Percentiles rank a stretch among this genome's conserved stretches.
These are phyloP conservation scores for Nicotiana noctiflora DNA, from an alignment of 257 asterid species.

Conservation along the genomic window DNA sequence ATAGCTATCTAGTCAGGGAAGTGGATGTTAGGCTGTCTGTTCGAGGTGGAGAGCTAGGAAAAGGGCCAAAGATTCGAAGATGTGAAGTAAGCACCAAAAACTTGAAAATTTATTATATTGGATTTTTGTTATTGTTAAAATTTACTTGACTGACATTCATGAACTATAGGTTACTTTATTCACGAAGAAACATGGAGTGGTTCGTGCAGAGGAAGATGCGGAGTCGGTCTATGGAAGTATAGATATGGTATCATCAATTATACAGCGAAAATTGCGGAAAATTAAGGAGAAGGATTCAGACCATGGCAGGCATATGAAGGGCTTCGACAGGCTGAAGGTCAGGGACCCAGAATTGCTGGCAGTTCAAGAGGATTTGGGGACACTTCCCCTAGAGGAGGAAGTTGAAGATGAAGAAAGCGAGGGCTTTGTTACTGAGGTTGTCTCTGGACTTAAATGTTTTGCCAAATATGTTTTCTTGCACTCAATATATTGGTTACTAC, in stretches of 20 bases:
- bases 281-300: constrained; percentile 95
- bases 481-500: background rate
- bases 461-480: background rate
- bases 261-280: constrained; percentile 83
- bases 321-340: constrained; percentile 59
- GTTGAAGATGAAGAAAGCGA: constrained; percentile 22
- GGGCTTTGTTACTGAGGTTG: constrained; percentile 51
- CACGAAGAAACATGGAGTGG: constrained; percentile 84
- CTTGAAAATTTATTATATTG: too few relatives aligned
- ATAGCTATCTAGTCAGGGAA: constrained; percentile 84
- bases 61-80: constrained; percentile 79
- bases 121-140: background rate
- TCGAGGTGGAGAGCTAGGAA: constrained; percentile 90
- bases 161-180: constrained; percentile 67
- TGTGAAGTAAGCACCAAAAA: constrained; percentile 55
- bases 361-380: constrained; percentile 34
- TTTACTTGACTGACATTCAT: background rate
- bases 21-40: constrained; percentile 79
- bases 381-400: constrained; percentile 32
- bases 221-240: constrained; percentile 71
- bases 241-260: constrained; percentile 72
- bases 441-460: background rate
- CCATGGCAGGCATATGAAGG: constrained; percentile 92
- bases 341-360: constrained; percentile 37
- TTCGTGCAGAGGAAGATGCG: constrained; percentile 85